phyloP scores from a whole-genome alignment of 2,329 filamentous ascomycete genomes.

The Cryphonectria nitschkei region DNA sequence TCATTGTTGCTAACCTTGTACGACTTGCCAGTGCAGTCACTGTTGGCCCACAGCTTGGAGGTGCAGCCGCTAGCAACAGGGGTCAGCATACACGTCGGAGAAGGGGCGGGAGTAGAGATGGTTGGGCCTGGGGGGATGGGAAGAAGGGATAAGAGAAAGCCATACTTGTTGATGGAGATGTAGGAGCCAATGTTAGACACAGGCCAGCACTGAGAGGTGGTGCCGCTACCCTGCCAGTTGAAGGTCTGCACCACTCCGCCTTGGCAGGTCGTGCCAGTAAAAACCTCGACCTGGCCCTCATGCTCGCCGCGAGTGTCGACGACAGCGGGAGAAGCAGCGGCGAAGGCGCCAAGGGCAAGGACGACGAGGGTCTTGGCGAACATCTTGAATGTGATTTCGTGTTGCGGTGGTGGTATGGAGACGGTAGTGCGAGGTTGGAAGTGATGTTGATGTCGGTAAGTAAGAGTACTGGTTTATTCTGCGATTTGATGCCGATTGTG shows the following conservation, averaged over 20 bases:
- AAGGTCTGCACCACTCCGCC: background rate
- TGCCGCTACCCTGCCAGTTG: background rate
- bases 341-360: background rate
- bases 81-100: background rate
- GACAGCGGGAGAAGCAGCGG: background rate
- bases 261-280: background rate
- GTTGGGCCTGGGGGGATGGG: background rate
- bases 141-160: background rate
- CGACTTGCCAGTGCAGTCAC: background rate
- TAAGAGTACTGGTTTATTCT: background rate
- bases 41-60: conserved; percentile 1
- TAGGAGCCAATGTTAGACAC: background rate
- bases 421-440: background rate
- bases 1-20: background rate
- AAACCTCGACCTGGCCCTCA: background rate
- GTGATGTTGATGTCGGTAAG: background rate
- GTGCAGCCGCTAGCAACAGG: background rate
- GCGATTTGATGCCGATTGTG: background rate
- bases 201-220: background rate
- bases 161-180: background rate
- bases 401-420: background rate
- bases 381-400: background rate
- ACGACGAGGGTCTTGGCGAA: background rate
- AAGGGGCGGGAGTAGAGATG: background rate
- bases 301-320: background rate